Evolutionary conservation across 2,329 filamentous ascomycete genomes (phyloP), one percentile per base, ranked within the genome.

Genomic region (Clonostachys rosea): DNA sequence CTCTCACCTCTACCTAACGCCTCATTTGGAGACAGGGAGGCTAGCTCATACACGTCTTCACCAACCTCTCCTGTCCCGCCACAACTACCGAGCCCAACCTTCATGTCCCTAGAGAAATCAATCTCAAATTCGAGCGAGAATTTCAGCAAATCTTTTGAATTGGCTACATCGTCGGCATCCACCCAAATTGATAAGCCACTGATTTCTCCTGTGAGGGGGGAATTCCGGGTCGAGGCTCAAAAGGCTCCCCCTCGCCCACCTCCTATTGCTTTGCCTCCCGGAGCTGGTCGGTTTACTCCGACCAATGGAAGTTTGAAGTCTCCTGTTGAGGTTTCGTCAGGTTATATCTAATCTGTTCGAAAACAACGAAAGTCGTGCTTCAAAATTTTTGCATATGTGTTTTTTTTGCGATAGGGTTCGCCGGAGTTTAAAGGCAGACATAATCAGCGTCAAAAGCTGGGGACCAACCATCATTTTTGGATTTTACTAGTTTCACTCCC

Each of bases 31-130:
- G 24, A 30, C 10, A 30, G 8, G 34, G 17, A 44, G 9, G 49
- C 33, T 20, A 12, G 39, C 53, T 16, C 58, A 40, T 14, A 49
- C 42, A 8, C 45, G 49, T 42, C 54, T 44, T 30, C 24, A 30
- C 24, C 40, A 16, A 36, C 44, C 20, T 44, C 30, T 16, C 45
- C 45, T 13, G 24, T 30, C 6, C 55, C 65, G 2, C 62, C 65
- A 1, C 63, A 59, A 7, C 52, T 68, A 6, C 64, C 65, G 1
- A 67, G 64, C 13, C 66, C 66, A 3, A 63, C 64, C 0, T 68
- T 69, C 24, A 50, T 59, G 4, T 66, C 66, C 0, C 52, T 69
- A 2, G 59, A 65, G 44, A 56, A 62, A 41, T 60, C 61, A 30
- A 62, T 68, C 36, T 65, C 64, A 2, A 59, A 33, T 42, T 60